Base-by-base conservation (phyloP, 768 basidiomycete genomes). In the Tricholoma furcatifolium region DNA sequence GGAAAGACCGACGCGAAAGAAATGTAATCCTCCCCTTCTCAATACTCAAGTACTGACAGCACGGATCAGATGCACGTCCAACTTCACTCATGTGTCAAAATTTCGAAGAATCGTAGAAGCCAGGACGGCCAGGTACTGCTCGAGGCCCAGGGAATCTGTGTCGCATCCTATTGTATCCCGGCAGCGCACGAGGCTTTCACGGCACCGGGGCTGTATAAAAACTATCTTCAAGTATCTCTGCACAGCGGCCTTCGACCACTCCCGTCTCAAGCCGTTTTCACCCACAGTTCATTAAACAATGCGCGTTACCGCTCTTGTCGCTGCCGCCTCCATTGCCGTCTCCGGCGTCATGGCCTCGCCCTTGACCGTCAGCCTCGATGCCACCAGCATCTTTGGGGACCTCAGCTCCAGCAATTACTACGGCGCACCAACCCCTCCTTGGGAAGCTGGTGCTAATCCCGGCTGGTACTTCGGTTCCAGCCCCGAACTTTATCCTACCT, bases 401-500 rank as follows among this genome's bases (percentile, higher is more conserved):
- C 59, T 76, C 50, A 67, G 62, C 30, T 38, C 50, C 23, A 43
- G 41, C 38, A 75, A 70, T 57, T 43, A 67, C 54, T 77, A 73
- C 51, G 71, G 71, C 41, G 64, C 76, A 24, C 76, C 76, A 8
- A 54, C 56, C 34, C 63, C 70, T 24, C 75, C 75, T 24, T 75
- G 74, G 75, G 50, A 60, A 10, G 34, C 56, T 35, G 64, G 60
- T 3, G 40, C 63, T 31, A 49, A 68, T 23, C 75, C 76, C 41
- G 76, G 76, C 38, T 77, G 76, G 76, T 76, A 75, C 62, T 73
- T 67, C 31, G 76, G 76, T 2, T 50, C 60, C 35, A 59, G 67
- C 43, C 65, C 69, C 1, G 32, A 60, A 12, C 58, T 61, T 12
- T 68, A 63, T 53, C 65, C 65, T 4, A 54, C 62, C 3, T 49